These are phyloP conservation scores for Angomonas deanei DNA, from an alignment of 208 protist genomes.

Conservation along the genomic window DNA sequence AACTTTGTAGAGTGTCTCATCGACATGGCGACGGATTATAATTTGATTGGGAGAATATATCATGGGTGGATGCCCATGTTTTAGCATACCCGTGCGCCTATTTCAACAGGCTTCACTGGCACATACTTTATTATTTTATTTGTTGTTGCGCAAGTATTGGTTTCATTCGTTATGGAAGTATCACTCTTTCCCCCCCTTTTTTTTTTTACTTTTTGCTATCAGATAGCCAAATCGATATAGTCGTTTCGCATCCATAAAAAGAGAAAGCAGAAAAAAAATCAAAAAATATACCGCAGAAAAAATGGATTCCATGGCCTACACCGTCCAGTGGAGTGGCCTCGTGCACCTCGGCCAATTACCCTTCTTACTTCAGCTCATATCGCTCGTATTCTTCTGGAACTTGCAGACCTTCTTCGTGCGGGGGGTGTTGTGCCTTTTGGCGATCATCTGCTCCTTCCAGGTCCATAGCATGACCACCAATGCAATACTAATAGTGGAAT, in stretches of 20 bases:
- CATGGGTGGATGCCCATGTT: constrained; percentile 33
- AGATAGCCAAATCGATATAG: neutral
- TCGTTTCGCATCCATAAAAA: neutral
- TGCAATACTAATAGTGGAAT: neutral
- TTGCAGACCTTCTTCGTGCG: neutral
- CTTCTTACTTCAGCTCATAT: neutral
- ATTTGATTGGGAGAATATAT: constrained; percentile 69
- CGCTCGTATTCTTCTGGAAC: constrained; percentile 2
- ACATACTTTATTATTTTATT: too few relatives aligned
- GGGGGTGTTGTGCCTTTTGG: neutral
- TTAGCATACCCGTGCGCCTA: constrained; percentile 11
- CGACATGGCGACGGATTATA: constrained; percentile 80
- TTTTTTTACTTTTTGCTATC: constrained; percentile 3
- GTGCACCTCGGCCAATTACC: neutral
- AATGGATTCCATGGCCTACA: neutral
- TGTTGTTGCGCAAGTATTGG: neutral
- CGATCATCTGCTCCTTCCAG: neutral
- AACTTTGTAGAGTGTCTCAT: constrained; percentile 74
- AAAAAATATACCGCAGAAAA: neutral
- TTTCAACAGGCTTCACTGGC: too few relatives aligned
- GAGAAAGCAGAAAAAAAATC: neutral
- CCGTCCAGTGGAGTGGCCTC: neutral
- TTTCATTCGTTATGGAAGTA: neutral
- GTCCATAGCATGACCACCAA: neutral
- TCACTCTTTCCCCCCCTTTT: too few relatives aligned